Evolutionary conservation across 2,329 filamentous ascomycete species (phyloP).

Genomic region (Helminthosporium solani): DNA sequence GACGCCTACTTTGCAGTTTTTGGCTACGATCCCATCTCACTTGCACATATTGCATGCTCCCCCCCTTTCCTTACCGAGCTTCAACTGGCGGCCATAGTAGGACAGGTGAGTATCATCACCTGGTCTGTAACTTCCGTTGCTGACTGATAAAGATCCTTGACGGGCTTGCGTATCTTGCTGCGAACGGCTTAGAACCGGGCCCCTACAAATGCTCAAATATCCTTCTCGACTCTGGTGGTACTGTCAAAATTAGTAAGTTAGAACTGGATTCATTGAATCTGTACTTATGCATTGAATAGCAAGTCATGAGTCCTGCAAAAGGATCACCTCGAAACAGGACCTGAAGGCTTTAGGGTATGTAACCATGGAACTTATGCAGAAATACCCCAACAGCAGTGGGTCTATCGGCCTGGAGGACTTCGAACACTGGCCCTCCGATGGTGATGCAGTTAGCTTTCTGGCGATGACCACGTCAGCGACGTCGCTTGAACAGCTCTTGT

Average conservation of each 20-base stretch:
- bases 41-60: conserved; percentile 5
- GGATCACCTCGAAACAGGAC: too few species aligned
- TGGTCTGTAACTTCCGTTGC: neutral
- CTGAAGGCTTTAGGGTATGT: conserved; percentile 27
- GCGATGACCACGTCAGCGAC: conserved; percentile 26
- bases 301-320: conserved; percentile 5
- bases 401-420: conserved; percentile 35
- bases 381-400: conserved; percentile 34
- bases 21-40: conserved; percentile 6
- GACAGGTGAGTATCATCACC: conserved; percentile 2
- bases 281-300: too few species aligned
- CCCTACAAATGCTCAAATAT: conserved; percentile 30
- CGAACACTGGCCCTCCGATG: conserved; percentile 29
- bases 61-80: conserved; percentile 2
- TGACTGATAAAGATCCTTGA: conserved; percentile 3
- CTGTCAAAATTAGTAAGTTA: conserved; percentile 29
- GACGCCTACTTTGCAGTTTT: conserved; percentile 6
- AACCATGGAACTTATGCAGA: conserved; percentile 38
- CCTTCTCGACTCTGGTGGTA: conserved; percentile 22
- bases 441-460: conserved; percentile 33
- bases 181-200: conserved; percentile 19
- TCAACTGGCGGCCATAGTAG: conserved; percentile 6
- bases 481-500: conserved; percentile 23
- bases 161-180: neutral
- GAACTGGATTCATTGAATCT: too few species aligned